Conservation (phyloP, 2,329 filamentous ascomycete species). For the Ascochyta rabiei region DNA sequence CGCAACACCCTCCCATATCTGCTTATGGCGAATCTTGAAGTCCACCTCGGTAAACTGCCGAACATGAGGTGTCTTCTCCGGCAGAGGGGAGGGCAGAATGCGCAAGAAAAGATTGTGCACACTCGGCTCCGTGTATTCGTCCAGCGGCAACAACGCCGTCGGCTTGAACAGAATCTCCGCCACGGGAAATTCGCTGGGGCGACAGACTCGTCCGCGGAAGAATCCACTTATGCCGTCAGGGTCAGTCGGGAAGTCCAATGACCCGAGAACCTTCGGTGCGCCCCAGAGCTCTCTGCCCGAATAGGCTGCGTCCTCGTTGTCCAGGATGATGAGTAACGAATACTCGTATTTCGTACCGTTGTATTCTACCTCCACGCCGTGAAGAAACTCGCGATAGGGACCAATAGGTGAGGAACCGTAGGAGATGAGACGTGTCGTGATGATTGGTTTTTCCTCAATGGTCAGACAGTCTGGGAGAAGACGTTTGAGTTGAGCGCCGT, state of each 20-base stretch:
- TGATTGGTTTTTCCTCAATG: background rate
- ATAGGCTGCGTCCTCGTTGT: conserved; percentile 11
- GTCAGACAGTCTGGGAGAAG: background rate
- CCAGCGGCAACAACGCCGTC: background rate
- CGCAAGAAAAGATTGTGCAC: background rate
- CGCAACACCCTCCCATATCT: background rate
- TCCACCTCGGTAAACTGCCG: background rate
- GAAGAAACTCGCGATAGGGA: conserved; percentile 3
- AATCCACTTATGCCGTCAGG: background rate
- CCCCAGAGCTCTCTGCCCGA: conserved; percentile 4
- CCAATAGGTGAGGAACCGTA: conserved; percentile 2
- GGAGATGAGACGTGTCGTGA: background rate
- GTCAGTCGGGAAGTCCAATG: background rate
- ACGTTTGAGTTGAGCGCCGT: background rate
- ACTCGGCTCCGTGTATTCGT: background rate
- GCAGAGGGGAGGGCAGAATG: background rate
- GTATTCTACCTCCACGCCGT: conserved; percentile 2
- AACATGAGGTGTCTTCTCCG: background rate
- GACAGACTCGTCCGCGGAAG: background rate
- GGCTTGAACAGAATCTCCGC: background rate
- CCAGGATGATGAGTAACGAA: background rate
- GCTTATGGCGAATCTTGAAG: background rate
- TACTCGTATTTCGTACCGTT: background rate
- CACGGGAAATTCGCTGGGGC: background rate
- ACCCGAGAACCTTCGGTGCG: conserved; percentile 8